Conservation (phyloP, 192 early-diverging fungal genomes). For the Coemansia sp. region DNA sequence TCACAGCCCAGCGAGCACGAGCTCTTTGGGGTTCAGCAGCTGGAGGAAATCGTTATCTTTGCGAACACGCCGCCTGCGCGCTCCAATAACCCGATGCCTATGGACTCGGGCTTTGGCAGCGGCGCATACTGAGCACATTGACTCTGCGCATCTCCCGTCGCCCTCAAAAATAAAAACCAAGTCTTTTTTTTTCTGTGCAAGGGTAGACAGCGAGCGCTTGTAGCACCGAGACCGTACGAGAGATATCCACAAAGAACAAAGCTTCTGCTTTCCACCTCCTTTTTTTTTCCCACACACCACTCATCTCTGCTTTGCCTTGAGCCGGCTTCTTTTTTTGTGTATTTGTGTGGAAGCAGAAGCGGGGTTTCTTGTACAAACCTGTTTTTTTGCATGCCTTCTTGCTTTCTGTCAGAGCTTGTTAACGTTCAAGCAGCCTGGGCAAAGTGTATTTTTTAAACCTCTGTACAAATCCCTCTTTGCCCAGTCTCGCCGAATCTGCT, state of each 20-base stretch:
- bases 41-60: conserved; percentile 46
- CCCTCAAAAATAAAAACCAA: not conserved
- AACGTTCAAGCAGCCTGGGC: not conserved
- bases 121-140: conserved; percentile 15
- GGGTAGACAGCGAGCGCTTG: not conserved
- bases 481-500: not conserved
- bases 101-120: conserved; percentile 39
- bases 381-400: not conserved
- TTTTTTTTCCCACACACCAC: not conserved
- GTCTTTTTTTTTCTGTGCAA: not conserved
- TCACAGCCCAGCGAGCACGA: not conserved
- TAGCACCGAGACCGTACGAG: not conserved
- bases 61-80: conserved; percentile 38
- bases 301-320: no score
- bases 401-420: not conserved
- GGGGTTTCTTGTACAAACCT: conserved; percentile 4
- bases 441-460: conserved; percentile 7
- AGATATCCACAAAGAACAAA: not conserved
- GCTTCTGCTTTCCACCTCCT: not conserved
- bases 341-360: not conserved
- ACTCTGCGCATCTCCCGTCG: not conserved
- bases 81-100: conserved; percentile 47
- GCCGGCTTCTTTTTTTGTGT: not conserved
- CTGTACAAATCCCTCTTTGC: conserved; percentile 6
- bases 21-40: not conserved